Conservation (phyloP, 371 early-diverging fungal genomes). For the Vairimorpha ceranae region DNA sequence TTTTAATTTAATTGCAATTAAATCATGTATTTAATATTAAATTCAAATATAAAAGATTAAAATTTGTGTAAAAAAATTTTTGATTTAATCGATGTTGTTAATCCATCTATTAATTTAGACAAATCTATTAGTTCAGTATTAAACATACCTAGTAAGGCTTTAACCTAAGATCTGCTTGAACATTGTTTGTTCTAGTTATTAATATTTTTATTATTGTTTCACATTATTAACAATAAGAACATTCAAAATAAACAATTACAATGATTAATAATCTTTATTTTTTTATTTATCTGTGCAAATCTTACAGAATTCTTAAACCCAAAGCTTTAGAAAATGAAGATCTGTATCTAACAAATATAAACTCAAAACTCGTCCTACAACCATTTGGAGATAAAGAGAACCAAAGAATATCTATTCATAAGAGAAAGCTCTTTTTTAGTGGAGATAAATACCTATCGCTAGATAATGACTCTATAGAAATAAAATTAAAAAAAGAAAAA, state of each 20-base stretch:
- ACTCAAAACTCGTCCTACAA: conserved; percentile 1
- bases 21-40: too few species aligned
- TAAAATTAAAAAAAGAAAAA: conserved; percentile 12
- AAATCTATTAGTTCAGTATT: too few species aligned
- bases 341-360: conserved; percentile 13
- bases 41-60: too few species aligned
- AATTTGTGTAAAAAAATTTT: too few species aligned
- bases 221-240: background rate
- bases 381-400: conserved; percentile 4
- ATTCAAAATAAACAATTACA: background rate
- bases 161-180: too few species aligned
- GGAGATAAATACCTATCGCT: conserved; percentile 16
- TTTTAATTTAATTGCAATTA: too few species aligned
- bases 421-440: conserved; percentile 21
- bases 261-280: background rate
- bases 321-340: conserved; percentile 15
- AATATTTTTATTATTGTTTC: background rate
- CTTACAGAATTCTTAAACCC: conserved; percentile 17
- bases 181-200: background rate
- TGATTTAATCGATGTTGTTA: too few species aligned
- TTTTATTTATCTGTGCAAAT: background rate
- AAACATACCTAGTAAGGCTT: too few species aligned
- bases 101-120: too few species aligned
- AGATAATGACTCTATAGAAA: conserved; percentile 16
- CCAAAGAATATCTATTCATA: conserved; percentile 23